Evolutionary conservation across 192 early-diverging fungal genomes (phyloP).

Genomic region (Coemansia sp.): DNA sequence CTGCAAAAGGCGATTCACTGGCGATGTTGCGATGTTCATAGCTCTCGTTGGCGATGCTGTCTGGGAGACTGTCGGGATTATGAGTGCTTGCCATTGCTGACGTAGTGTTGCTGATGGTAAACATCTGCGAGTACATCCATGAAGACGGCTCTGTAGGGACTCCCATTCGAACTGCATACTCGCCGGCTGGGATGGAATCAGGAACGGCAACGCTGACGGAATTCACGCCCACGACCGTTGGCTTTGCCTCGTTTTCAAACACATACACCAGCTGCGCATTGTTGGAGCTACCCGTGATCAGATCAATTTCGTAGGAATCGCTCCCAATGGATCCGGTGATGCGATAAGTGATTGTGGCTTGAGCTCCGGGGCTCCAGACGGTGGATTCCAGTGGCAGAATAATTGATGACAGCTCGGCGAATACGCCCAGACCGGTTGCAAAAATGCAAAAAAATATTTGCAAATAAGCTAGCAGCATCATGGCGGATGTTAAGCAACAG

Average conservation of each 20-base stretch:
- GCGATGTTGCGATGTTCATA: neutral
- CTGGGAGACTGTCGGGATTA: neutral
- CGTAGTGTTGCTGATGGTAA: conserved; percentile 11
- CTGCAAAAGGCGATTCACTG: neutral
- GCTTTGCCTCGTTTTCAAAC: conserved; percentile 18
- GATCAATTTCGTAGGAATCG: conserved; percentile 28
- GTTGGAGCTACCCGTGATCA: conserved; percentile 23
- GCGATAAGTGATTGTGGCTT: conserved; percentile 16
- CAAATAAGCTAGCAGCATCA: neutral
- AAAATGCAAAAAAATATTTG: neutral
- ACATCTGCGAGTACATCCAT: conserved; percentile 32
- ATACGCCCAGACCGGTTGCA: neutral
- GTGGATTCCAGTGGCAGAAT: conserved; percentile 21
- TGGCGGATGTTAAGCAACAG: too few relatives aligned
- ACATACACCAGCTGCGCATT: conserved; percentile 37
- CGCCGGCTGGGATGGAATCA: conserved; percentile 15
- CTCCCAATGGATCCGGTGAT: conserved; percentile 13
- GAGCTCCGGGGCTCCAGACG: conserved; percentile 15
- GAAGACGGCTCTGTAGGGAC: neutral
- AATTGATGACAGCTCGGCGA: conserved; percentile 17
- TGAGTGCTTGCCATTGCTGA: neutral
- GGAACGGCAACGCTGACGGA: conserved; percentile 27
- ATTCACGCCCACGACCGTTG: conserved; percentile 16
- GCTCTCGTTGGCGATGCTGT: neutral
- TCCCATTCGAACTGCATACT: conserved; percentile 24